Evolutionary conservation across 495 filamentous ascomycete species (phyloP), one percentile per base, ranked within the genome.

Genomic region (Aspergillus bridgeri): DNA sequence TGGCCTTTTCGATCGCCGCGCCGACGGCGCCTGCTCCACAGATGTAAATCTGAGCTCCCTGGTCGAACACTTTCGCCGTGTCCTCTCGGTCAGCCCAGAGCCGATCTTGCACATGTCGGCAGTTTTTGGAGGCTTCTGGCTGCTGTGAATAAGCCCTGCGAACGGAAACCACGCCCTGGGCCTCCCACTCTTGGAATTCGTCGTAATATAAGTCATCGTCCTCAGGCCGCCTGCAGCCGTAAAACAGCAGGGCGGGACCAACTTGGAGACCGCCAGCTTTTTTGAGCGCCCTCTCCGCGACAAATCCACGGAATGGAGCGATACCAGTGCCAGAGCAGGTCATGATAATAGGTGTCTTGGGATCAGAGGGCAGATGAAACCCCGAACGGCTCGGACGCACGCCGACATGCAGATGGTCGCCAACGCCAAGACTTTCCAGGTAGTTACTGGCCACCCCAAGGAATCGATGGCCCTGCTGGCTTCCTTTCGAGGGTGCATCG

Each of bases 231-330:
- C 69, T 60, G 51, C 68, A 73, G 6, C 72, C 72, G n/a, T 33
- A 55, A 45, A 29, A 60, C 2, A 60, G 48, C 17, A 60, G 5
- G 1, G 53, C 58, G 9, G 58, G 53, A 33, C 53, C 8, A 27
- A 45, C 5, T 21, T 25, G 9, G 13, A 7, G 21, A 6, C 42
- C 9, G 19, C 50, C 18, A 7, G n/a, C 18, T 13, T 21, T 19
- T 13, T 46, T 15, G 1, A 2, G 27, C 0, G 60, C 64, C 3
- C 74, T 66, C 48, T 77, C 73, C 53, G 61, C 54, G 9, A 74
- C 27, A 54, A 75, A 75, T 11, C 55, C 73, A 19, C 73, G 67
- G 60, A 77, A 73, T 1, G 74, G 69, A 3, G 73, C 74, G 46
- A 77, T 56, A 13, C 74, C 74, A 6, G 65, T 73, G 8, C 74